Conservation (phyloP, 2,329 filamentous ascomycete species). For the Trichophyton mentagrophytes region DNA sequence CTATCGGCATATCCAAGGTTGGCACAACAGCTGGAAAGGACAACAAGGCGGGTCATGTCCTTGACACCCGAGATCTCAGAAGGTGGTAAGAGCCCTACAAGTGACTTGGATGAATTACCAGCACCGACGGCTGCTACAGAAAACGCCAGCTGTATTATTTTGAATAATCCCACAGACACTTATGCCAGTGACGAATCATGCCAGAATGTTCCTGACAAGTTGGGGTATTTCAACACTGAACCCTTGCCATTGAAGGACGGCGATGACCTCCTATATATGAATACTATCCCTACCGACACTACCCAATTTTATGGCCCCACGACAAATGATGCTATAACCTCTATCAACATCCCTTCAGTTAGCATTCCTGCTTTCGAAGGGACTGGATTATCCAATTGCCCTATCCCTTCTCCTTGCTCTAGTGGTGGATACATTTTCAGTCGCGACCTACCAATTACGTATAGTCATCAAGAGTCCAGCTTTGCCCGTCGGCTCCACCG, state of each 20-base stretch:
- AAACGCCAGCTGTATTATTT: too few species aligned
- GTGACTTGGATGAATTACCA: not conserved
- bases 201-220: not conserved
- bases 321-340: not conserved
- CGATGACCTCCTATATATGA: not conserved
- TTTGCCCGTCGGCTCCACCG: conserved; percentile 64
- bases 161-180: not conserved
- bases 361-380: not conserved
- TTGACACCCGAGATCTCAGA: conserved; percentile 26
- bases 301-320: not conserved
- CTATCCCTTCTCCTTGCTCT: not conserved
- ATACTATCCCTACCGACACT: not conserved
- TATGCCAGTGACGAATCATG: not conserved
- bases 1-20: conserved; percentile 46
- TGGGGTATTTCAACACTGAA: not conserved
- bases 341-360: not conserved
- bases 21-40: conserved; percentile 43
- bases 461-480: conserved; percentile 53
- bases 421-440: not conserved
- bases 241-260: not conserved
- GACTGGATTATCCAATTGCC: not conserved
- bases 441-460: conserved; percentile 29
- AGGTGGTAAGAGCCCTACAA: not conserved
- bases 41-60: conserved; percentile 46
- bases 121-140: not conserved